Evolutionary conservation across 495 filamentous ascomycete genomes (phyloP), one percentile per base, ranked within the genome.

Genomic region (Aspergillus bertholletiae): DNA sequence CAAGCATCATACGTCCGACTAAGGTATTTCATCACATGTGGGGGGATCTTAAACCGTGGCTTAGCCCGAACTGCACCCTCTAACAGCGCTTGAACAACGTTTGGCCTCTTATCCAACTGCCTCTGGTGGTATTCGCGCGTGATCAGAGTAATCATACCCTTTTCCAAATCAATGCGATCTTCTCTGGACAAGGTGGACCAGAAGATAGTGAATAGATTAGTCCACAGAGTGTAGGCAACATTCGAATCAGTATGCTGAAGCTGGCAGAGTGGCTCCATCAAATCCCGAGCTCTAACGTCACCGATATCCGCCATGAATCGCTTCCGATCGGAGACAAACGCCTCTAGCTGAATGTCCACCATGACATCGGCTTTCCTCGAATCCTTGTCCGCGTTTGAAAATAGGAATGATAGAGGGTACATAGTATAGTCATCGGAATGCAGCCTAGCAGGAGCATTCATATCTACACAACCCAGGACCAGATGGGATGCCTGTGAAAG

Each of bases 101-200:
- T 97, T 2, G 93, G 95, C 39, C 94, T 77, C 73, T 89, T 92
- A 68, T 97, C 95, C 51, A 97, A 82, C 64, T 97, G 94, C 34
- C 92, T 84, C 49, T 87, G 83, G 72, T 99, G 95, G 67, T 92
- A 97, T 57, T 99, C 95, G 62, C 93, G 96, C 2, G 92, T 95
- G 11, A 97, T 76, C 24, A 99, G 75, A 4, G 81, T 76, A 5
- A 96, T 89, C 64, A 97, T 79, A 9, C 91, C 93, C 63, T 91
- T 89, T 60, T 96, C 88, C 39, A 99, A 79, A 37, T 97, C 93
- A n/a, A 80, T 81, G 46, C 92, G 85, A 59, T 97, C 95, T 54
- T 97, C 95, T 59, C 83, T 88, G 2, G 87, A 81, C 11, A 93
- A 77, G 1, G 89, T 86, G 13, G 93, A 89, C 95, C 94, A 97